Conservation (phyloP, 2,329 filamentous ascomycete species). For the Clarireedia sp. region DNA sequence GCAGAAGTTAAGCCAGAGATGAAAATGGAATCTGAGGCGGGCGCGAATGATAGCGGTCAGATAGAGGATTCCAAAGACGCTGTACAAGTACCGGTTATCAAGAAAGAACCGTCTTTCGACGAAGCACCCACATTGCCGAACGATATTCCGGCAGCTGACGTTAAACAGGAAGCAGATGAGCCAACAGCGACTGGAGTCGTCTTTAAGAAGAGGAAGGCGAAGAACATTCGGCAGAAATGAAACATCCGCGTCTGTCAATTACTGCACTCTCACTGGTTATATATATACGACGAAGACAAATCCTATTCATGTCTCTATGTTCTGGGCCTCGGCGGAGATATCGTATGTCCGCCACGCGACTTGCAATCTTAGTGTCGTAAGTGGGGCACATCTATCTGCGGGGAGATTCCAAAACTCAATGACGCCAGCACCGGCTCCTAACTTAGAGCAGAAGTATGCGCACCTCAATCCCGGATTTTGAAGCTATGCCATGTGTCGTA, state of each 20-base stretch:
- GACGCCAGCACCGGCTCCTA: not conserved
- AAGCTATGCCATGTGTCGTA: no score
- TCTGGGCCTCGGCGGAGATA: no score
- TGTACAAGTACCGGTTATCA: constrained; percentile 14
- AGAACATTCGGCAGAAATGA: constrained; percentile 53
- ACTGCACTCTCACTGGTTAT: not conserved
- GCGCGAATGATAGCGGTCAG: not conserved
- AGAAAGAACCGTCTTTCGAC: constrained; percentile 22
- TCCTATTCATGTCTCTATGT: no score
- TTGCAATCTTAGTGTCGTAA: not conserved
- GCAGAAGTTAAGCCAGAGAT: constrained; percentile 17
- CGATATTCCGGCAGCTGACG: not conserved
- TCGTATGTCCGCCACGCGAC: no score
- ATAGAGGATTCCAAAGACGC: not conserved
- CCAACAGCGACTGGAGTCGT: constrained; percentile 43
- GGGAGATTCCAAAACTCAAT: not conserved
- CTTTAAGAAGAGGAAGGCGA: constrained; percentile 75
- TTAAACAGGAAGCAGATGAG: constrained; percentile 24
- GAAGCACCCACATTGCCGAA: constrained; percentile 27
- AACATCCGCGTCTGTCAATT: not conserved
- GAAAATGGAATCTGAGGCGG: constrained; percentile 9
- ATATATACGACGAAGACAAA: no score
- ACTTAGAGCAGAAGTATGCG: no score
- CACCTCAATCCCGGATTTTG: no score
- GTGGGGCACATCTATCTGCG: not conserved